These are phyloP conservation scores for Suhomyces ambrosiae DNA, from an alignment of 1,139 yeast genomes.

Conservation along the genomic window DNA sequence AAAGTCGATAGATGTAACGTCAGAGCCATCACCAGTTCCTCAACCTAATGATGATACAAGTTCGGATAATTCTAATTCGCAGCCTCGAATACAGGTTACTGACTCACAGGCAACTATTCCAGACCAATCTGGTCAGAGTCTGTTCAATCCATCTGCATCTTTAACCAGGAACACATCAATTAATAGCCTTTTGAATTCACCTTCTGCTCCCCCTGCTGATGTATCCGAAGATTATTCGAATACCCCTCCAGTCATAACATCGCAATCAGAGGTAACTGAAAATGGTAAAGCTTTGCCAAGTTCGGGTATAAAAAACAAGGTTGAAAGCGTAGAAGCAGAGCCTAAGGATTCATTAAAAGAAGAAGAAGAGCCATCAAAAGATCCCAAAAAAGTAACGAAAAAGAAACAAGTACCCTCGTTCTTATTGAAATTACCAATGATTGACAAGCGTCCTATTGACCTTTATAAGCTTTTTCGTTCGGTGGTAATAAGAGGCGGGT, in stretches of 20 bases:
- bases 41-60: too few relatives aligned
- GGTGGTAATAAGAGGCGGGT: slow-evolving; percentile 62
- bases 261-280: neutral
- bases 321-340: too few relatives aligned
- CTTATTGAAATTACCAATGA: slow-evolving; percentile 45
- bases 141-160: neutral
- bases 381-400: slow-evolving; percentile 4
- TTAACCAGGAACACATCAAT: slow-evolving; percentile 7
- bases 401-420: slow-evolving; percentile 14
- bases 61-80: neutral
- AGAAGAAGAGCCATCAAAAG: neutral
- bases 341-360: too few relatives aligned
- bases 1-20: too few relatives aligned
- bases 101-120: neutral
- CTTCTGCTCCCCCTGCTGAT: slow-evolving; percentile 1
- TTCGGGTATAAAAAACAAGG: too few relatives aligned
- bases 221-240: neutral
- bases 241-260: neutral
- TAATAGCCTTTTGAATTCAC: slow-evolving; percentile 12
- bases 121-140: neutral
- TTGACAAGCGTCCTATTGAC: slow-evolving; percentile 60
- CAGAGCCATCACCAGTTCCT: too few relatives aligned
- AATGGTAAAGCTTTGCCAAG: neutral
- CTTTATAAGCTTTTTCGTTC: slow-evolving; percentile 52
- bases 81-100: neutral